phyloP scores from a whole-genome alignment of 768 basidiomycete genomes.

The Gymnopilus junonius region DNA sequence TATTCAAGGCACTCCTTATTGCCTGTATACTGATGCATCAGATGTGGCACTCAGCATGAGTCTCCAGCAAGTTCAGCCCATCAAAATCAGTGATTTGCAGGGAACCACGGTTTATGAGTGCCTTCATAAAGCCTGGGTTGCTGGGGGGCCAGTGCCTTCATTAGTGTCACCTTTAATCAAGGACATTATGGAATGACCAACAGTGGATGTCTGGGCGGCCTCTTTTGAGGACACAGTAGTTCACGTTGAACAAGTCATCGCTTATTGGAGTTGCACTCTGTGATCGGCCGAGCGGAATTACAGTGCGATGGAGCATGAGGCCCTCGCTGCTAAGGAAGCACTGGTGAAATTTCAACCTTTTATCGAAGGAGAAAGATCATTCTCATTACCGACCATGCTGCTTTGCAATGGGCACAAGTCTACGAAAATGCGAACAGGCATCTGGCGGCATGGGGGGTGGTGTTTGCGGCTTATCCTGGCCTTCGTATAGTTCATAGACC shows the following conservation, averaged over 20 bases:
- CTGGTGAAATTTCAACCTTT: conserved; percentile 38
- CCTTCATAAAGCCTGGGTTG: background rate
- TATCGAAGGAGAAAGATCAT: conserved; percentile 36
- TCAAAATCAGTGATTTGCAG: background rate
- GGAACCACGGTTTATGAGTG: background rate
- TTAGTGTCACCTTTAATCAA: background rate
- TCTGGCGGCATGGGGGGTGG: conserved; percentile 34
- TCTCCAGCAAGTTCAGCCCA: background rate
- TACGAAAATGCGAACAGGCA: conserved; percentile 28
- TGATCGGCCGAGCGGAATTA: conserved; percentile 33
- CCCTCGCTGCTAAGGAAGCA: conserved; percentile 13
- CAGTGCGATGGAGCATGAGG: conserved; percentile 35
- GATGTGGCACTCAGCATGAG: conserved; percentile 26
- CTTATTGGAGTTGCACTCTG: conserved; percentile 33
- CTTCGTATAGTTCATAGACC: conserved; percentile 35
- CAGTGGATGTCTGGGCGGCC: background rate
- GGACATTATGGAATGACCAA: background rate
- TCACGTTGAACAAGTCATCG: conserved; percentile 32
- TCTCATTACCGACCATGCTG: conserved; percentile 28
- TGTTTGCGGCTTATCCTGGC: conserved; percentile 31
- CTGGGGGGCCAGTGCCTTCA: background rate
- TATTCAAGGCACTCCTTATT: conserved; percentile 29
- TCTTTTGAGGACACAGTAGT: conserved; percentile 33
- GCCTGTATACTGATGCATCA: conserved; percentile 38
- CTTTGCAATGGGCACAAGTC: conserved; percentile 26